These are phyloP conservation scores for Pelargonium myrrhifolium DNA, from an alignment of 441 rosid genomes.

Conservation along the genomic window DNA sequence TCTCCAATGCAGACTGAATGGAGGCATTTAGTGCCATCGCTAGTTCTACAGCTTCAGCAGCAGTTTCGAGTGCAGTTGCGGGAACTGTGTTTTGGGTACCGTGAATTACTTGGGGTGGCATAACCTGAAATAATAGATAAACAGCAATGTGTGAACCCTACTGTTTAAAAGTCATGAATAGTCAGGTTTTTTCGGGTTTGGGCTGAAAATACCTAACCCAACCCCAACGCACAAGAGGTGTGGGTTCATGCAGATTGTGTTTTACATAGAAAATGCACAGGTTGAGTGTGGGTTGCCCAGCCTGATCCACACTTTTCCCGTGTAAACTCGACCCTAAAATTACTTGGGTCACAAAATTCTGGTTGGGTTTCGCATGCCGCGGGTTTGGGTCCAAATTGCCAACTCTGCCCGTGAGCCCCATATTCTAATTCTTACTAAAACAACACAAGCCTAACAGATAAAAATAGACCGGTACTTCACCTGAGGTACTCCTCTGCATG, in stretches of 20 bases:
- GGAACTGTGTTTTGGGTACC: conserved; percentile 18
- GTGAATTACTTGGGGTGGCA: conserved; percentile 18
- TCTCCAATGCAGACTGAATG: conserved; percentile 21
- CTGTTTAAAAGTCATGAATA: not conserved
- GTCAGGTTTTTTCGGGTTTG: no score
- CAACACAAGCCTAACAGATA: not conserved
- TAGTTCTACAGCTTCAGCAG: conserved; percentile 25
- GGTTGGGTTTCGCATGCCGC: no score
- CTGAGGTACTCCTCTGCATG: conserved; percentile 53
- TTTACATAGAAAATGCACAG: no score
- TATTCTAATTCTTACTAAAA: not conserved
- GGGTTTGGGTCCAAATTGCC: no score
- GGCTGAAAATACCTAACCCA: no score
- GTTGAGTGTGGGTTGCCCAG: no score
- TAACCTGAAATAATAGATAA: conserved; percentile 24
- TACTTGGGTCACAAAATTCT: no score
- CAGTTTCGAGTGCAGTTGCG: conserved; percentile 17
- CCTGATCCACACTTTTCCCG: no score
- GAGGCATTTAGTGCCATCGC: conserved; percentile 26
- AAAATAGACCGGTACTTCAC: conserved; percentile 22
- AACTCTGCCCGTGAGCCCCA: not conserved
- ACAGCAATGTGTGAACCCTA: not conserved
- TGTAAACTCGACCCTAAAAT: no score
- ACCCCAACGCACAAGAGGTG: no score
- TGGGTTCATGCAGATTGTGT: no score